These are phyloP conservation scores for Fagopyrum homotropicum DNA, from an alignment of 148 eudicot genomes.

Conservation along the genomic window DNA sequence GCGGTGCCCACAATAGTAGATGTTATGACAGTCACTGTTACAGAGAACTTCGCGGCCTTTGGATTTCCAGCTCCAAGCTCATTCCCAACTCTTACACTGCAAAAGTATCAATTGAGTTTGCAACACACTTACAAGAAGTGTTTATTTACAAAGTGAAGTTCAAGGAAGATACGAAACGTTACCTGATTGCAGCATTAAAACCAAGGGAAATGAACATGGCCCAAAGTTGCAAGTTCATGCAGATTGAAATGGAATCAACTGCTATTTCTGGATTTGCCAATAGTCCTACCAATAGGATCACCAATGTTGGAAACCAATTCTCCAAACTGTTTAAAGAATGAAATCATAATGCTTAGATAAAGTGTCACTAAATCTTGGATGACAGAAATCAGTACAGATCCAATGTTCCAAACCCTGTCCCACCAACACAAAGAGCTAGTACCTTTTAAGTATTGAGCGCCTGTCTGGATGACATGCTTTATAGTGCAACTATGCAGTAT, in stretches of 20 bases:
- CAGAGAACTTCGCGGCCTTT: slow-evolving; percentile 43
- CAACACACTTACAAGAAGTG: neutral
- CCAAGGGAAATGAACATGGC: slow-evolving; percentile 41
- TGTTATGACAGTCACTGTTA: slow-evolving; percentile 24
- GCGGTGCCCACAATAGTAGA: slow-evolving; percentile 32
- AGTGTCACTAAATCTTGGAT: slow-evolving; percentile 2
- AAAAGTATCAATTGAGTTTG: neutral
- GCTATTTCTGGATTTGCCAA: slow-evolving; percentile 41
- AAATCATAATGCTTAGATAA: neutral
- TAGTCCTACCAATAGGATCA: slow-evolving; percentile 54
- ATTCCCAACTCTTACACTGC: slow-evolving; percentile 51
- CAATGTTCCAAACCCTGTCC: too few relatives aligned
- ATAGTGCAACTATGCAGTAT: too few relatives aligned
- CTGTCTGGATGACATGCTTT: too few relatives aligned
- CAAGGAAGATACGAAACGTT: neutral
- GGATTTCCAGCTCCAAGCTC: slow-evolving; percentile 55
- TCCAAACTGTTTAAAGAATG: slow-evolving; percentile 39
- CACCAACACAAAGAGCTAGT: too few relatives aligned
- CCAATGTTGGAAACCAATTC: slow-evolving; percentile 39
- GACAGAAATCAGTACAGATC: neutral
- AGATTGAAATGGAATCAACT: slow-evolving; percentile 41
- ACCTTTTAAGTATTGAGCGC: too few relatives aligned
- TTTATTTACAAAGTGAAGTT: neutral
- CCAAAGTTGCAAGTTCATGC: slow-evolving; percentile 46
- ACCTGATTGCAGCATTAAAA: slow-evolving; percentile 53